These are phyloP conservation scores for Ogataea pilisensis DNA, from an alignment of 805 yeast species.

Conservation along the genomic window DNA sequence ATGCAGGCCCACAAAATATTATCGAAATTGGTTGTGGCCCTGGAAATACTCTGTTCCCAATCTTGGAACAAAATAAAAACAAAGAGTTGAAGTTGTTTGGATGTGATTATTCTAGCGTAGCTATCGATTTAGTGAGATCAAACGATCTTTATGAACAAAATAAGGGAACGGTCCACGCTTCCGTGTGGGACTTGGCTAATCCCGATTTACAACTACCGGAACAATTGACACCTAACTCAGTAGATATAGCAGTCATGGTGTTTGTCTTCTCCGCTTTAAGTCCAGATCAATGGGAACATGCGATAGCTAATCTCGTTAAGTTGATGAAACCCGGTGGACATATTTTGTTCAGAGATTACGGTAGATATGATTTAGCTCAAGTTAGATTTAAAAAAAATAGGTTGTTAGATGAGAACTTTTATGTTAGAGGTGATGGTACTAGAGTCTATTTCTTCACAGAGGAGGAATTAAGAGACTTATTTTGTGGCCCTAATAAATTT, in stretches of 20 bases:
- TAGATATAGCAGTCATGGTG: slow-evolving; percentile 90
- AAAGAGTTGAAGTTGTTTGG: slow-evolving; percentile 71
- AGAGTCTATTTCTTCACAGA: slow-evolving; percentile 96
- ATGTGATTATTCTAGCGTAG: slow-evolving; percentile 85
- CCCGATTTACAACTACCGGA: slow-evolving; percentile 73
- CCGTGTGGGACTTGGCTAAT: slow-evolving; percentile 95
- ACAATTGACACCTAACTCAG: slow-evolving; percentile 73
- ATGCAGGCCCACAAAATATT: slow-evolving; percentile 66
- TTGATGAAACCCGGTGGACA: slow-evolving; percentile 90
- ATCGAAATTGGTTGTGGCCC: slow-evolving; percentile 98
- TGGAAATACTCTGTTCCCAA: slow-evolving; percentile 94
- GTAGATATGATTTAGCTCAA: slow-evolving; percentile 94
- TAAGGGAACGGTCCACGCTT: slow-evolving; percentile 57
- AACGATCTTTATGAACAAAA: slow-evolving; percentile 57
- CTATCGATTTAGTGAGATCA: slow-evolving; percentile 76
- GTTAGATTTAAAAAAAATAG: slow-evolving; percentile 88
- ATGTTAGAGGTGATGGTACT: slow-evolving; percentile 97
- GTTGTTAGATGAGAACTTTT: slow-evolving; percentile 84
- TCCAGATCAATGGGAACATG: slow-evolving; percentile 87
- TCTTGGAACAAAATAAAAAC: slow-evolving; percentile 77
- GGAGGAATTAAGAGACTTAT: slow-evolving; percentile 77
- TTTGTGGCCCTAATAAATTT: slow-evolving; percentile 51
- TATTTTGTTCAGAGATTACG: slow-evolving; percentile 88
- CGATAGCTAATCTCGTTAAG: slow-evolving; percentile 64
- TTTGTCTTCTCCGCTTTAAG: slow-evolving; percentile 90